Evolutionary conservation across 2,329 filamentous ascomycete species (phyloP).

Genomic region (Berkeleyomyces basicola): DNA sequence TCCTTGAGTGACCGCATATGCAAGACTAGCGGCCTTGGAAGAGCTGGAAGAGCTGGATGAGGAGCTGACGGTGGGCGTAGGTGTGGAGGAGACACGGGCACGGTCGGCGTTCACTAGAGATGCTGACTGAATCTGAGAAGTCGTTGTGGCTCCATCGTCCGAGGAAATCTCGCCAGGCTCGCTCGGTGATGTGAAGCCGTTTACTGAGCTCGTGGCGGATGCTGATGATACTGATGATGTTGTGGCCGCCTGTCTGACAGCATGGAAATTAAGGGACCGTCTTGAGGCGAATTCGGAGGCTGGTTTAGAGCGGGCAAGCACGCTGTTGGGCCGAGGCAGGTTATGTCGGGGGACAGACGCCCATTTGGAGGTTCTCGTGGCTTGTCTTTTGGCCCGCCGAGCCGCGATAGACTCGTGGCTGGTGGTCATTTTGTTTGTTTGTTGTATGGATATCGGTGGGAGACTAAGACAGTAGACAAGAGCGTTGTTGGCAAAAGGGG

Average conservation of each 20-base stretch:
- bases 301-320: not conserved
- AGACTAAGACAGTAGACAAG: not conserved
- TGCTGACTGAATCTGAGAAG: not conserved
- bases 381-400: conserved; percentile 8
- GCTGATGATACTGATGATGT: not conserved
- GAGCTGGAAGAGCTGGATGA: not conserved
- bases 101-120: not conserved
- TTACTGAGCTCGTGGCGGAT: not conserved
- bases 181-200: not conserved
- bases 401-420: conserved; percentile 6
- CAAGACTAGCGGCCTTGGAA: not conserved
- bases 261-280: not conserved
- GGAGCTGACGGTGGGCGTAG: not conserved
- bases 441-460: not conserved
- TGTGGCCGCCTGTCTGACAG: not conserved
- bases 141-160: not conserved
- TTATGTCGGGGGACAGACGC: conserved; percentile 6
- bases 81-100: not conserved
- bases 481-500: not conserved
- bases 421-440: conserved; percentile 3
- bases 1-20: not conserved
- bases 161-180: not conserved
- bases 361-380: conserved; percentile 9
- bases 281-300: not conserved
- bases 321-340: conserved; percentile 5